Conservation (phyloP, 805 yeast species). For the Nakazawaea ambrosiae region DNA sequence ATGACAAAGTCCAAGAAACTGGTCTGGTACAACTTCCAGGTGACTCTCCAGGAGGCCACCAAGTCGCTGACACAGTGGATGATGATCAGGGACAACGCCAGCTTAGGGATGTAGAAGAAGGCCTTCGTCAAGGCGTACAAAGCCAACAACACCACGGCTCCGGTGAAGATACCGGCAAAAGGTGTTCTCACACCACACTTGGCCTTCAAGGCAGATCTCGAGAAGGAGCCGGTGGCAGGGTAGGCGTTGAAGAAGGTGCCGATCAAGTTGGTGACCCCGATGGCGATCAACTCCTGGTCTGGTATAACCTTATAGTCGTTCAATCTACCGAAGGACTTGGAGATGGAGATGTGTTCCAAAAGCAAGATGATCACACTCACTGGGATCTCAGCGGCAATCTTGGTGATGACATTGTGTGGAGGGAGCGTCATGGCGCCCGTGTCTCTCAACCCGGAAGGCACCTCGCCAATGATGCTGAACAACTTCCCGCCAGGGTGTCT, state of each 20-base stretch:
- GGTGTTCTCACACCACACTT: conserved; percentile 96
- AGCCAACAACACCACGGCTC: conserved; percentile 81
- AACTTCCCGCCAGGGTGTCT: conserved; percentile 30
- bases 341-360: conserved; percentile 87
- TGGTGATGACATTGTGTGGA: conserved; percentile 39
- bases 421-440: conserved; percentile 71
- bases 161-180: conserved; percentile 85
- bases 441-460: conserved; percentile 75
- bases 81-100: conserved; percentile 79
- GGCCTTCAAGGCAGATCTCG: conserved; percentile 89
- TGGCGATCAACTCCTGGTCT: conserved; percentile 90
- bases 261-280: conserved; percentile 83
- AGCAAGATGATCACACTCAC: conserved; percentile 78
- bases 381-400: conserved; percentile 73
- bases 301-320: conserved; percentile 89
- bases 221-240: conserved; percentile 94
- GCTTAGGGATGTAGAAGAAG: conserved; percentile 86
- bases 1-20: conserved; percentile 70
- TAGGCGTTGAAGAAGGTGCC: conserved; percentile 92
- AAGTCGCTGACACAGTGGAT: conserved; percentile 91
- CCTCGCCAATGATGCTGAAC: conserved; percentile 62
- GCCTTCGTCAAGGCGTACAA: conserved; percentile 77
- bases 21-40: conserved; percentile 64
- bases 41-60: conserved; percentile 59
- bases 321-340: conserved; percentile 89